Evolutionary conservation across 345 rosid genomes (phyloP), one percentile per base, ranked within the genome.

Genomic region (Gynandropsis gynandra): DNA sequence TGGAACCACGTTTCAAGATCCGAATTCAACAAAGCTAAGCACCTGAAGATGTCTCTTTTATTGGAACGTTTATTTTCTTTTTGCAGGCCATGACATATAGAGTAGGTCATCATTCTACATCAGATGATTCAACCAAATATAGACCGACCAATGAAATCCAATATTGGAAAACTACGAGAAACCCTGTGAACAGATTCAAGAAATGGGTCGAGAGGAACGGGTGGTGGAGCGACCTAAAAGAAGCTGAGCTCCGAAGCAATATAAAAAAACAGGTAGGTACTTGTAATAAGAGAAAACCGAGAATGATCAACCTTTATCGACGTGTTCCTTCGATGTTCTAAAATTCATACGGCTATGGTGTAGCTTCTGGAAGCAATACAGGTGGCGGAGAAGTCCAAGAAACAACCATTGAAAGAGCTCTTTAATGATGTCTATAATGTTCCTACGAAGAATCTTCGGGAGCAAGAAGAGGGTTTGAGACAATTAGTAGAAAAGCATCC

Each of bases 91-190:
- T 87, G 35, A 80, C 92, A 2, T 87, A 87, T 50, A 72, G 96
- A 61, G 82, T 83, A 35, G 86, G 92, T 31, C 87, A 83, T 56
- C 92, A 87, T 70, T 87, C 96, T 4, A 83, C 96, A 9, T 87
- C 96, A 1, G 96, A 87, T 51, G 96, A 87, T 50, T 87, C 96
- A 8, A 80, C 96, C 49, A 87, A 79, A 64, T 83, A 87, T 57
- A 69, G 92, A 7, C 62, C 76, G 1, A 51, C 58, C 1, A 65
- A 77, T 10, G 96, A 87, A 33, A 81, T 87, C 12, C 66, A 87
- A 10, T 62, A 79, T 74, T 87, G 92, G 96, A 83, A 77, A 70
- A 63, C 18, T 61, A 64, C 63, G 4, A 71, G 89, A 50, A 70
- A 79, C 68, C 93, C 96, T 2, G 87, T 83, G n/a, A 72, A 55